A percentile compares a stretch with the other conserved stretches of the same genome.
These are phyloP conservation scores for Niebla homalea DNA, from an alignment of 495 filamentous ascomycete species.

Conservation along the genomic window DNA sequence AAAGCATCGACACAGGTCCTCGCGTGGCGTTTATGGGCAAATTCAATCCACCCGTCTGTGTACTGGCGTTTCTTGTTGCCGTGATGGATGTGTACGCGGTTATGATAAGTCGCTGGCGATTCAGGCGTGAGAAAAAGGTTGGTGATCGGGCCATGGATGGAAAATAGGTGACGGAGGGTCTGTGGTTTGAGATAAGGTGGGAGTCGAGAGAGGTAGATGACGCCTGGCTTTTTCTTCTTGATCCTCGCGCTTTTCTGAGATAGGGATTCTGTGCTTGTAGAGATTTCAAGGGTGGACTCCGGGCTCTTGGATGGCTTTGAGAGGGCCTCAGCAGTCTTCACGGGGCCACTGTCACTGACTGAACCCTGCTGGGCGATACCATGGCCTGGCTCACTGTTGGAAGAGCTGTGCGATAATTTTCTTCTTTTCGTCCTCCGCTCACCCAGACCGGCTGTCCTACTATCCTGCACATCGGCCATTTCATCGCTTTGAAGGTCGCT, in stretches of 20 bases:
- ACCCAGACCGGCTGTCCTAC: constrained; percentile 8
- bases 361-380: neutral
- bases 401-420: constrained; percentile 6
- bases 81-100: constrained; percentile 51
- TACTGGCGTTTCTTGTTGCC: constrained; percentile 82
- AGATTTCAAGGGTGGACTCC: neutral
- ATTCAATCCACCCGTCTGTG: constrained; percentile 92
- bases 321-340: too few species aligned
- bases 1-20: constrained; percentile 73
- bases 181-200: constrained; percentile 91
- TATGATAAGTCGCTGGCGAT: constrained; percentile 44
- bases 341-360: neutral
- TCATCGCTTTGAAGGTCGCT: constrained; percentile 47
- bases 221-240: constrained; percentile 38
- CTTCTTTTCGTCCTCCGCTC: constrained; percentile 6
- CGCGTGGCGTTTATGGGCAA: constrained; percentile 60
- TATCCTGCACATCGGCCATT: constrained; percentile 50
- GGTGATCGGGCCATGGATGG: constrained; percentile 64
- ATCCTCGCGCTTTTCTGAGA: constrained; percentile 19
- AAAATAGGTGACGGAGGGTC: constrained; percentile 64
- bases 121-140: constrained; percentile 82
- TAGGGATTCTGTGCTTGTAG: constrained; percentile 13
- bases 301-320: neutral
- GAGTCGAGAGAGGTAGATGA: constrained; percentile 73
- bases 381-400: neutral